Base-by-base conservation (phyloP, 2,329 filamentous ascomycete genomes). In the Neopestalotiopsis clavispora region DNA sequence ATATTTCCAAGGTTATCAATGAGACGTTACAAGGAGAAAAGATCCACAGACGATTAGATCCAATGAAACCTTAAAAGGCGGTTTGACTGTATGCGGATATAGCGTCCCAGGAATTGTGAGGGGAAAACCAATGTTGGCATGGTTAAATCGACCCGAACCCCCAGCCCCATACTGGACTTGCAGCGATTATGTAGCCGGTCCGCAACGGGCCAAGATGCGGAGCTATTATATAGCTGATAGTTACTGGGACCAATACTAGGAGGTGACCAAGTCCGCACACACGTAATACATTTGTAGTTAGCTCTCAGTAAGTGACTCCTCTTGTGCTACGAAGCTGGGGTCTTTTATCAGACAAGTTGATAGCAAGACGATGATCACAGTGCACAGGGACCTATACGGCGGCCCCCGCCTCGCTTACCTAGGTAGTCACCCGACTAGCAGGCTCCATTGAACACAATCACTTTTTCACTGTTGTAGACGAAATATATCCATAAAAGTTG, bases 51-150 rank as follows among this genome's bases (percentile, higher is more conserved):
- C n/a, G 45, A 52, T 28, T 52, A 52, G 45, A 52, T 52, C 17
- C 20, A 62, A 62, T 62, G 59, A 62, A 62, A 62, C 59, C 59
- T 62, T 62, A 34, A 34, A 40, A 34, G 59, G 59, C 28, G 28
- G 59, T 42, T 40, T 62, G 40, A 62, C 59, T 40, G 32, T 9
- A 62, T 62, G 32, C 59, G 32, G 59, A 34, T 6, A 62, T 62
- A 32, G 59, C 32, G 32, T 12, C 59, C 59, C 32, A 62, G 14
- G 7, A 20, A 13, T 14, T 34, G 59, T 62, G 59, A 62, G 59
- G 59, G 59, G 59, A 62, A 40, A 38, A 28, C 23, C 28, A 13
- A 61, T 61, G 58, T 32, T n/a, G 58, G 58, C n/a, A 28, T 28
- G 23, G 23, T 28, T 28, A 28, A 28, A 28, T n/a, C n/a, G 28